Percentiles rank a stretch among this genome's conserved stretches.
Evolutionary conservation across 2,329 filamentous ascomycete genomes (phyloP).

Genomic region (Fusarium neocosmosporiellum): DNA sequence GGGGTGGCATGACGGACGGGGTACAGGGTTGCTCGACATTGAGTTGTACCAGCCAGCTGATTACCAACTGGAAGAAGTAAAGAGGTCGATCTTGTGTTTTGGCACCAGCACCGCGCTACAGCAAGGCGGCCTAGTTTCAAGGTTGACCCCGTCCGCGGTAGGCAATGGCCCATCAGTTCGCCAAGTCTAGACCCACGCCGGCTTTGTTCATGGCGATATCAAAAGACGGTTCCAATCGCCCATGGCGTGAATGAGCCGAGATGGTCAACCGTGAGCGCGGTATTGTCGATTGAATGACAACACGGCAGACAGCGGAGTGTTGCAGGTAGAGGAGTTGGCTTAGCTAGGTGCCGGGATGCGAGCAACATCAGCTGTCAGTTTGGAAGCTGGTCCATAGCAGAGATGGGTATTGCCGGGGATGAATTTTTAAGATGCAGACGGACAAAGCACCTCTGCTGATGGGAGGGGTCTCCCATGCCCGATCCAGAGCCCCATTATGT

Average conservation of each 20-base stretch:
- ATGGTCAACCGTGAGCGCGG: not conserved
- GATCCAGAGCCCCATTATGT: slow-evolving; percentile 17
- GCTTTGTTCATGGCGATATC: slow-evolving; percentile 16
- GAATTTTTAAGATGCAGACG: not conserved
- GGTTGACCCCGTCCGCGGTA: slow-evolving; percentile 25
- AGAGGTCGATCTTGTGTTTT: slow-evolving; percentile 25
- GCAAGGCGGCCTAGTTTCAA: slow-evolving; percentile 24
- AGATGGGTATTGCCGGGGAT: slow-evolving; percentile 17
- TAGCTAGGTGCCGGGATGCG: slow-evolving; percentile 13
- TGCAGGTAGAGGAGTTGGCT: slow-evolving; percentile 1
- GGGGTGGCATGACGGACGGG: slow-evolving; percentile 19
- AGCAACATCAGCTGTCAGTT: slow-evolving; percentile 21
- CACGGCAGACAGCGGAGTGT: slow-evolving; percentile 5
- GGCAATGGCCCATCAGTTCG: slow-evolving; percentile 18
- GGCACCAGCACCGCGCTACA: slow-evolving; percentile 8
- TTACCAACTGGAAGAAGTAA: slow-evolving; percentile 24
- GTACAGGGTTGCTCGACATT: slow-evolving; percentile 11
- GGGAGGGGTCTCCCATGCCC: slow-evolving; percentile 21
- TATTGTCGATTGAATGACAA: not conserved
- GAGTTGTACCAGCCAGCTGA: slow-evolving; percentile 12
- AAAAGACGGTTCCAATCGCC: slow-evolving; percentile 2
- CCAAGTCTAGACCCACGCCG: slow-evolving; percentile 24
- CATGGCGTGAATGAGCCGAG: slow-evolving; percentile 1
- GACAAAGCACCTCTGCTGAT: slow-evolving; percentile 6
- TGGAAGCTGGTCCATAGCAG: slow-evolving; percentile 11